A percentile compares a stretch with the other conserved stretches of the same genome.
These are phyloP conservation scores for Vararia minispora DNA, from an alignment of 768 basidiomycete genomes.

Conservation along the genomic window DNA sequence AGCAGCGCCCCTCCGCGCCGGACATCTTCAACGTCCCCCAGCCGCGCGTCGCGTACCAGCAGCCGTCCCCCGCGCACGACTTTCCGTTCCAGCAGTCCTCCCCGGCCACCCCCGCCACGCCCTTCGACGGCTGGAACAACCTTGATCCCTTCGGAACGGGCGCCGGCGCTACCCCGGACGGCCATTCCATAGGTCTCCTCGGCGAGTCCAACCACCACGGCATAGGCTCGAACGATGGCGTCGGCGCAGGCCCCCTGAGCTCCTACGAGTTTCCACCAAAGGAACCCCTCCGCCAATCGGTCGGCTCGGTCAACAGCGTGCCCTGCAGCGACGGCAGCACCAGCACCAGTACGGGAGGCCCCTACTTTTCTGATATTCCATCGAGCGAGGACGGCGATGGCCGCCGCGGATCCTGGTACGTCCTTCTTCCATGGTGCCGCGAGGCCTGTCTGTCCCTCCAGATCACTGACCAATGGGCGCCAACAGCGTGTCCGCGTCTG, in stretches of 20 bases:
- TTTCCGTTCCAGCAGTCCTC: conserved; percentile 6
- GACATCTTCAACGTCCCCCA: neutral
- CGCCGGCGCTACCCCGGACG: conserved; percentile 5
- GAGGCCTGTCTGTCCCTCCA: neutral
- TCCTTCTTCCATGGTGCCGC: too few relatives aligned
- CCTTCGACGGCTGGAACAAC: conserved; percentile 12
- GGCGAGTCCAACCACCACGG: conserved; percentile 6
- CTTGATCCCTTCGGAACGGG: conserved; percentile 9
- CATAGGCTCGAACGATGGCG: neutral
- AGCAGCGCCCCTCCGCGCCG: conserved; percentile 3
- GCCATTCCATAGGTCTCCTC: conserved; percentile 12
- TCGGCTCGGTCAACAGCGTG: conserved; percentile 9
- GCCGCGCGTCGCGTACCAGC: neutral
- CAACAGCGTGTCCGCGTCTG: conserved; percentile 9
- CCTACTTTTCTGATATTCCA: conserved; percentile 12
- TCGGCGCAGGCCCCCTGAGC: neutral
- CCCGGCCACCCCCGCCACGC: conserved; percentile 1
- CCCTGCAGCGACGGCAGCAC: conserved; percentile 8
- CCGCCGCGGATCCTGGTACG: conserved; percentile 12
- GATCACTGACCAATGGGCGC: neutral
- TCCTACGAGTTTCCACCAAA: too few relatives aligned
- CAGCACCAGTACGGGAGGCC: conserved; percentile 10
- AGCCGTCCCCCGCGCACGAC: conserved; percentile 1
- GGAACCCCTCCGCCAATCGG: conserved; percentile 12
- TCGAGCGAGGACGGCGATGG: conserved; percentile 10